Conservation (phyloP, 495 filamentous ascomycete genomes). For the Neurospora sublineolata region DNA sequence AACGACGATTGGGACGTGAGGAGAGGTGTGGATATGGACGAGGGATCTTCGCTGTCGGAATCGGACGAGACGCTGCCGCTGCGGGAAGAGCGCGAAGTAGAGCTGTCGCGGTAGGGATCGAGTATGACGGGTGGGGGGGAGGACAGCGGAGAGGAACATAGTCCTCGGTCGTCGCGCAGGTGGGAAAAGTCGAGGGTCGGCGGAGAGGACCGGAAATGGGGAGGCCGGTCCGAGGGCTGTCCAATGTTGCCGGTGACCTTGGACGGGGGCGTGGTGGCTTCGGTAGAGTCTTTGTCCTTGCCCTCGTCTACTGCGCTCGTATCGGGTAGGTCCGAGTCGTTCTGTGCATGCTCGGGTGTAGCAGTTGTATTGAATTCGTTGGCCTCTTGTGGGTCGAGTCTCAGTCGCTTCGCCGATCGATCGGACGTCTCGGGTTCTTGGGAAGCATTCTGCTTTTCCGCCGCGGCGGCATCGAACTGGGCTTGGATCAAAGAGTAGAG, state of each 20-base stretch:
- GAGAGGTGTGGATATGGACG: conserved; percentile 23
- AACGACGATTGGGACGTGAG: conserved; percentile 31
- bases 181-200: conserved; percentile 10
- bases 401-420: conserved; percentile 34
- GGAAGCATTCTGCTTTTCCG: conserved; percentile 5
- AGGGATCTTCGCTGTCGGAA: conserved; percentile 27
- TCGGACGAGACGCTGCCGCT: conserved; percentile 15
- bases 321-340: neutral
- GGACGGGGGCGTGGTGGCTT: neutral
- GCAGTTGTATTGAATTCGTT: neutral
- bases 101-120: conserved; percentile 32
- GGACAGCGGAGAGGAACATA: conserved; percentile 33
- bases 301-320: neutral
- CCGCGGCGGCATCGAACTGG: conserved; percentile 42
- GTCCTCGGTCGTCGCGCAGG: conserved; percentile 2
- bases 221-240: neutral
- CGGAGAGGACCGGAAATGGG: conserved; percentile 11
- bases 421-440: conserved; percentile 13
- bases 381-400: conserved; percentile 7
- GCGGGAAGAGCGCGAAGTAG: conserved; percentile 17
- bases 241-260: neutral
- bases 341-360: neutral
- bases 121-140: conserved; percentile 33
- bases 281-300: neutral
- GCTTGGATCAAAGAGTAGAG: conserved; percentile 58